A percentile compares a stretch with the other conserved stretches of the same genome.
Evolutionary conservation across 83 land plant species (phyloP).

Genomic region (Picea mariana): DNA sequence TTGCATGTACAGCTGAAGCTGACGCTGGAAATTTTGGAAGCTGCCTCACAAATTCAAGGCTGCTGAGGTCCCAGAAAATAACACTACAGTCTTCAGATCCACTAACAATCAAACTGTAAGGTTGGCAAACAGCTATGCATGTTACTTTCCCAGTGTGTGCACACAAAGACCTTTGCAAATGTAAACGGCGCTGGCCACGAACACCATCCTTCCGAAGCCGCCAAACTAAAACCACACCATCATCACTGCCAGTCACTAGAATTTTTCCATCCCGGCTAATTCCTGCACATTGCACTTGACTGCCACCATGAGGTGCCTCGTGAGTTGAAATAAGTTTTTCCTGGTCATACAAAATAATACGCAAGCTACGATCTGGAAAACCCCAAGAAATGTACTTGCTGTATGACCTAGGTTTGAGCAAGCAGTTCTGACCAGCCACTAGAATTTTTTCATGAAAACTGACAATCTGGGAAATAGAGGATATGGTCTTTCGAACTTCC

Average conservation of each 20-base stretch:
- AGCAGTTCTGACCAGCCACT: conserved; percentile 65
- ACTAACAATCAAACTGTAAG: conserved; percentile 86
- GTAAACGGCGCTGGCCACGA: conserved; percentile 49
- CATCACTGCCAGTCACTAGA: conserved; percentile 94
- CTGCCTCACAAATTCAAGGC: conserved; percentile 88
- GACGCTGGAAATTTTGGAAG: conserved; percentile 90
- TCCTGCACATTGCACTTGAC: conserved; percentile 84
- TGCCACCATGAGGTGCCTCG: conserved; percentile 93
- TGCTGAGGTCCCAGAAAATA: conserved; percentile 93
- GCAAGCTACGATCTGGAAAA: conserved; percentile 89
- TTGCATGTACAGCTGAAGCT: conserved; percentile 84
- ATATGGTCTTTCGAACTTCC: conserved; percentile 66
- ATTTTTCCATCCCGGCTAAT: conserved; percentile 87
- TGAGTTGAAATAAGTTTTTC: conserved; percentile 96
- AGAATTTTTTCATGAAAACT: conserved; percentile 71
- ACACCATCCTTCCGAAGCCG: conserved; percentile 66
- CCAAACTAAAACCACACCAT: conserved; percentile 93
- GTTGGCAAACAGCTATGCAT: conserved; percentile 88
- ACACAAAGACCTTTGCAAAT: conserved; percentile 72
- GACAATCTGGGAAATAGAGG: conserved; percentile 82
- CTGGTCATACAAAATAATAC: conserved; percentile 90
- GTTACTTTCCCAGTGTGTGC: conserved; percentile 89
- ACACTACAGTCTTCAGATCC: conserved; percentile 93
- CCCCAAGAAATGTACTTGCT: conserved; percentile 93
- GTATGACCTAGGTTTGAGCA: conserved; percentile 83